These are phyloP conservation scores for Chrysoporthe puriensis DNA, from an alignment of 2,329 filamentous ascomycete species.

Conservation along the genomic window DNA sequence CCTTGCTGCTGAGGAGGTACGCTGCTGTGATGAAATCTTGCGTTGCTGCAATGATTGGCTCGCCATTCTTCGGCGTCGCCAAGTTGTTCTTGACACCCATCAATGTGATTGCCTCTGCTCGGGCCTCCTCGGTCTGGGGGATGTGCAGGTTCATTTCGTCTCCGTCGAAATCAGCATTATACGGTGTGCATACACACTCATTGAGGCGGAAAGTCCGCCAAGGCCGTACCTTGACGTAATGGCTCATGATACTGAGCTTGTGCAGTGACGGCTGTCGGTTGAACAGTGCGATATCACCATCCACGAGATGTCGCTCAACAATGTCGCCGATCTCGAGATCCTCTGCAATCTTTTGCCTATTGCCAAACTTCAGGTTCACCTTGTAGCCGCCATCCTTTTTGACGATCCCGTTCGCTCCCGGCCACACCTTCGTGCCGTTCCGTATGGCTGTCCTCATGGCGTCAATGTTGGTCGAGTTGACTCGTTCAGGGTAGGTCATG, in stretches of 20 bases:
- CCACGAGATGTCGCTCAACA: constrained; percentile 92
- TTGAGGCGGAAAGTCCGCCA: constrained; percentile 97
- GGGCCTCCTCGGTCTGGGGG: constrained; percentile 94
- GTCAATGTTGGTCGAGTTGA: constrained; percentile 81
- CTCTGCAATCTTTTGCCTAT: constrained; percentile 71
- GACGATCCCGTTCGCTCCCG: constrained; percentile 82
- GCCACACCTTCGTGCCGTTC: constrained; percentile 79
- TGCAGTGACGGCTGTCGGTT: constrained; percentile 97
- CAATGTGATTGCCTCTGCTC: constrained; percentile 90
- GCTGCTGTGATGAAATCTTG: constrained; percentile 98
- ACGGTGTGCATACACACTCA: constrained; percentile 96
- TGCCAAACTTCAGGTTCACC: constrained; percentile 75
- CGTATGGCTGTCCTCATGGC: constrained; percentile 76
- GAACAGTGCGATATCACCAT: constrained; percentile 95
- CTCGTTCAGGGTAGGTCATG: constrained; percentile 90
- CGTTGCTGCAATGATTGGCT: constrained; percentile 97
- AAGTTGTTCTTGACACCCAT: constrained; percentile 99
- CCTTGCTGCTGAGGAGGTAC: constrained; percentile 88
- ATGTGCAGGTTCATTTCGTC: constrained; percentile 99
- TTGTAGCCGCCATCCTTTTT: constrained; percentile 70
- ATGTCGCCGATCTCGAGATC: constrained; percentile 81
- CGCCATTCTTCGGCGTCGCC: constrained; percentile 94
- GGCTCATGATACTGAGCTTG: constrained; percentile 97
- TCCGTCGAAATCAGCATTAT: constrained; percentile 98
- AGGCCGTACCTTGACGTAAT: constrained; percentile 89